Conservation (phyloP, 1,284 basidiomycete genomes). For the Irpex sp. region DNA sequence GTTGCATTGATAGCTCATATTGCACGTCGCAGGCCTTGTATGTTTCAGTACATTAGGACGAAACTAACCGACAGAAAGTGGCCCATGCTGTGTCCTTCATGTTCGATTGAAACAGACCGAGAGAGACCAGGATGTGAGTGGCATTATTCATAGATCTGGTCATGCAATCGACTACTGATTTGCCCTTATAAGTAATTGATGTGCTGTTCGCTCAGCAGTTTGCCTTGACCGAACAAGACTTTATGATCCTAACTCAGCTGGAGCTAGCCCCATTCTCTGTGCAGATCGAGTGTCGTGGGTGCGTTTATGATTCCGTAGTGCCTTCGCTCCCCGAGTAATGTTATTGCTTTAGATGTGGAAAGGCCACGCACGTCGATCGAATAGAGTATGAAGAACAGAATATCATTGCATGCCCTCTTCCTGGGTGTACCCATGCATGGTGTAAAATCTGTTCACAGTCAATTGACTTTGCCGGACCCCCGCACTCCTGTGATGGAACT, state of each 20-base stretch:
- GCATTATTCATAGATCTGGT: too few species aligned
- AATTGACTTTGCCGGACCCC: slow-evolving; percentile 32
- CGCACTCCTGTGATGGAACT: slow-evolving; percentile 56
- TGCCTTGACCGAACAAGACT: slow-evolving; percentile 45
- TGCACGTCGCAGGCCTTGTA: slow-evolving; percentile 34
- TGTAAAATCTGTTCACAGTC: slow-evolving; percentile 49
- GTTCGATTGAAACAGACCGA: slow-evolving; percentile 29
- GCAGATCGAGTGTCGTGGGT: slow-evolving; percentile 50
- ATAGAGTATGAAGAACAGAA: slow-evolving; percentile 39
- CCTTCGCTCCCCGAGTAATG: background rate
- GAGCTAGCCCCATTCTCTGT: slow-evolving; percentile 51
- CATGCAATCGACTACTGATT: too few species aligned
- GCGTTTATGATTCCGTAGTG: slow-evolving; percentile 6
- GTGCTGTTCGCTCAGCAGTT: slow-evolving; percentile 41
- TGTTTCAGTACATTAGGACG: slow-evolving; percentile 39
- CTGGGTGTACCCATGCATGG: slow-evolving; percentile 44
- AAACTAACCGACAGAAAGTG: slow-evolving; percentile 52
- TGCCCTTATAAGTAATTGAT: slow-evolving; percentile 35
- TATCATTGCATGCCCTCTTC: slow-evolving; percentile 42
- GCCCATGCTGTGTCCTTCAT: slow-evolving; percentile 60
- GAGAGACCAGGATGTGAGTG: slow-evolving; percentile 33
- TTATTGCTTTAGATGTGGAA: slow-evolving; percentile 35
- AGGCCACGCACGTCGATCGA: slow-evolving; percentile 46
- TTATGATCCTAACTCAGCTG: slow-evolving; percentile 47
- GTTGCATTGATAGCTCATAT: too few species aligned